Evolutionary conservation across 1,284 basidiomycete genomes (phyloP), one percentile per base, ranked within the genome.

Genomic region (Macrocystidia cucumis): DNA sequence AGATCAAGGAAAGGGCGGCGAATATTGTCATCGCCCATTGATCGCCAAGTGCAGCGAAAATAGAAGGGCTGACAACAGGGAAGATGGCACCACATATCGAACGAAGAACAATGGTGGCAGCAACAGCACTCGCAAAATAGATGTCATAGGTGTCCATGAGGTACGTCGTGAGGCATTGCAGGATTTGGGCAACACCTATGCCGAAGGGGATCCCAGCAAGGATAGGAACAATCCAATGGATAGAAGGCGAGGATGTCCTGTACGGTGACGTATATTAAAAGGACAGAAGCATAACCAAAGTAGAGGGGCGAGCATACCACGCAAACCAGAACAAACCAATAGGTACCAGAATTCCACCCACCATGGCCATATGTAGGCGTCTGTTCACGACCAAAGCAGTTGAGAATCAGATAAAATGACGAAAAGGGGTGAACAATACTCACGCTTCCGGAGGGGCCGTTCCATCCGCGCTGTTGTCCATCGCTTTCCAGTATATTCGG

Each of bases 1-100:
- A 81, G 1, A 57, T 57, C 2, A 75, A 51, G 2, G 73, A 59
- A 21, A 82, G 44, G 48, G 71, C 70, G 4, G 68, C 80, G 46
- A 84, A 76, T 8, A 85, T 59, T 32, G 69, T 73, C 52, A 73
- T 68, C 2, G 74, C 79, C 79, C 81, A 83, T 41, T 74, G 59
- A 31, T 78, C 72, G 6, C 79, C 79, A 9, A 84, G 63, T 4
- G 55, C 57, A 5, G 54, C 48, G 51, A 78, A 81, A 66, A 83
- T 69, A 25, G 65, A 46, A 0, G 71, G 65, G 21, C 67, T 73
- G 52, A 82, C 72, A 5, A 80, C 55, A 7, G 78, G 78, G 55
- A 82, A 82, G 2, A 71, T 61, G 1, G 74, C 75, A 3, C 78
- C 85, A 35, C 79, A 68, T 2, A 72, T 54, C 2, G 74, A 78